These are phyloP conservation scores for Aspergillus aculeatinus DNA, from an alignment of 2,329 filamentous ascomycete species.

Conservation along the genomic window DNA sequence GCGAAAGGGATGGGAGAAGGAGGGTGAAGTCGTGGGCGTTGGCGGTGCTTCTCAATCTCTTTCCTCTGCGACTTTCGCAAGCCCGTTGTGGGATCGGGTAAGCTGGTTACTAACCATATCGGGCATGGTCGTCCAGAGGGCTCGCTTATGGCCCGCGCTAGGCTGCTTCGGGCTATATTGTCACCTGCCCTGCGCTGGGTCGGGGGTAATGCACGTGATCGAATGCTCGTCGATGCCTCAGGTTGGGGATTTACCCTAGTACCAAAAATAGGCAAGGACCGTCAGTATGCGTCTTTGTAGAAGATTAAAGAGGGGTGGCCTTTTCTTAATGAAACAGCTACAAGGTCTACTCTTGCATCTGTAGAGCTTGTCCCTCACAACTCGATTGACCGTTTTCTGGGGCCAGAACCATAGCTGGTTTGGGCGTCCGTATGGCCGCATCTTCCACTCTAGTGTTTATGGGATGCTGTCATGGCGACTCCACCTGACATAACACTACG, in stretches of 20 bases:
- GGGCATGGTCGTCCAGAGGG: slow-evolving; percentile 30
- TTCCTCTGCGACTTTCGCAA: slow-evolving; percentile 30
- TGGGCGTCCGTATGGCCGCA: no score
- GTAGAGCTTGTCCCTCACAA: no score
- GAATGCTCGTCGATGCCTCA: not conserved
- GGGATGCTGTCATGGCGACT: not conserved
- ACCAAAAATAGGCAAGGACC: no score
- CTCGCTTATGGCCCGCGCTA: slow-evolving; percentile 36
- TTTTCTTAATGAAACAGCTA: no score
- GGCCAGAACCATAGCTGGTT: no score
- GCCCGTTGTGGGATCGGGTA: slow-evolving; percentile 44
- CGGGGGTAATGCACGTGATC: not conserved
- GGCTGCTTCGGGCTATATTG: slow-evolving; percentile 3
- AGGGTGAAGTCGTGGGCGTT: slow-evolving; percentile 34
- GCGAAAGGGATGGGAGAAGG: slow-evolving; percentile 36
- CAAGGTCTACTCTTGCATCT: no score
- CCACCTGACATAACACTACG: not conserved
- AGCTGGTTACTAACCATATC: slow-evolving; percentile 31
- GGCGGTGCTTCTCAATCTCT: slow-evolving; percentile 15
- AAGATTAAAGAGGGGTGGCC: no score
- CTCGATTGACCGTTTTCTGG: no score
- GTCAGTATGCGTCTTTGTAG: no score
- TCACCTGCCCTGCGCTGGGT: not conserved
- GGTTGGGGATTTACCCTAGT: no score
- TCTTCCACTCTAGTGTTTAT: no score